phyloP scores from a whole-genome alignment of 1,139 yeast genomes.

The Pichia kudriavzevii region DNA sequence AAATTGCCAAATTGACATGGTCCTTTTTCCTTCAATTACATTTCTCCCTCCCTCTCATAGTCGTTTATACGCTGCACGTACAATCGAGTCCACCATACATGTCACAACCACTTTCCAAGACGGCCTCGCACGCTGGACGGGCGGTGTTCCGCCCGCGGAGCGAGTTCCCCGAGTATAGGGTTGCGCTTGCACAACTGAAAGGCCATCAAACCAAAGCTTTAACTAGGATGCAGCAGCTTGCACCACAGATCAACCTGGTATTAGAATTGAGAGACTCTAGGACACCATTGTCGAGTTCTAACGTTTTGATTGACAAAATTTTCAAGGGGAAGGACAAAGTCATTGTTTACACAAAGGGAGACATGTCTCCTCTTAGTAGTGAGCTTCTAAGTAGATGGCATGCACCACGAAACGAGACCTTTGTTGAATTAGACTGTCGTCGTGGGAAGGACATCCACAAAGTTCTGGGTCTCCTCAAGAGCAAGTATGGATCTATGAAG shows the following conservation, averaged over 20 bases:
- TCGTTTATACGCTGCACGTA: too few species aligned
- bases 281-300: conserved; percentile 81
- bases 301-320: conserved; percentile 68
- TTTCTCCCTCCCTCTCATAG: too few species aligned
- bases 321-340: conserved; percentile 52
- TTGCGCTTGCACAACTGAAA: conserved; percentile 71
- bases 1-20: too few species aligned
- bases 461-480: conserved; percentile 43
- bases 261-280: conserved; percentile 83
- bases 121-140: neutral
- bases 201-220: conserved; percentile 89
- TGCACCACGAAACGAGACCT: conserved; percentile 33
- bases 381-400: conserved; percentile 48
- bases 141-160: conserved; percentile 23
- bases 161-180: conserved; percentile 58
- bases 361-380: conserved; percentile 29
- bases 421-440: conserved; percentile 55
- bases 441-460: conserved; percentile 42
- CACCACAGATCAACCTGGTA: conserved; percentile 75
- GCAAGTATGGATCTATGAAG: conserved; percentile 36
- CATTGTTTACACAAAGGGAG: conserved; percentile 64
- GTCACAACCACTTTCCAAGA: too few species aligned
- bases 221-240: conserved; percentile 55
- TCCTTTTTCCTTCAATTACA: too few species aligned
- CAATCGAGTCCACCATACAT: too few species aligned